A percentile compares a stretch with the other conserved stretches of the same genome.
phyloP scores from a whole-genome alignment of 2,329 filamentous ascomycete genomes.

The Stenocarpella maydis region DNA sequence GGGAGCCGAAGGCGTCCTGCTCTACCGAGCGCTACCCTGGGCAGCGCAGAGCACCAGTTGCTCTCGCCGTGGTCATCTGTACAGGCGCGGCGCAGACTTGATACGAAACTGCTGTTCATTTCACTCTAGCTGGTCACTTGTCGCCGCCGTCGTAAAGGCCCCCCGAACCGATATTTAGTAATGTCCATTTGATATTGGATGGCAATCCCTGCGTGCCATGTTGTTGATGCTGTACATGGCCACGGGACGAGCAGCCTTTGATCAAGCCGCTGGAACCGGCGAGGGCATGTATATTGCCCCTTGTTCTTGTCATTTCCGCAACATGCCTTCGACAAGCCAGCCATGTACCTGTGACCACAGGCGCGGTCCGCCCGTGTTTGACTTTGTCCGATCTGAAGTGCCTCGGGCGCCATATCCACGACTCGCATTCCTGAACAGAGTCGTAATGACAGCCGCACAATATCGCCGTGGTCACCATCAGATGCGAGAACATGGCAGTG shows the following conservation, averaged over 20 bases:
- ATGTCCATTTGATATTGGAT: not conserved
- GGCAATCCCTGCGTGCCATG: not conserved
- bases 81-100: slow-evolving; percentile 5
- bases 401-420: slow-evolving; percentile 6
- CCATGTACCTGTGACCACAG: not conserved
- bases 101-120: not conserved
- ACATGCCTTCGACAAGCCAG: slow-evolving; percentile 16
- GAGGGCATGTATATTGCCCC: slow-evolving; percentile 36
- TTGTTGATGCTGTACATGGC: slow-evolving; percentile 9
- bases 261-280: slow-evolving; percentile 23
- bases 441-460: slow-evolving; percentile 43
- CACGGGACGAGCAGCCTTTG: not conserved
- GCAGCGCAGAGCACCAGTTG: slow-evolving; percentile 16
- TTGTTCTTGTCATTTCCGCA: slow-evolving; percentile 39
- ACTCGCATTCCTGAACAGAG: slow-evolving; percentile 25
- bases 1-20: not conserved
- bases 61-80: not conserved
- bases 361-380: slow-evolving; percentile 8
- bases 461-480: slow-evolving; percentile 42
- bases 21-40: slow-evolving; percentile 3
- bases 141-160: not conserved
- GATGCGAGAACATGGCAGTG: slow-evolving; percentile 30
- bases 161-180: not conserved
- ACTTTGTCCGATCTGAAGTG: slow-evolving; percentile 10
- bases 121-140: not conserved